Percentiles rank a stretch among this genome's conserved stretches.
phyloP scores from a whole-genome alignment of 331 rosid genomes.

The Saraca asoca region DNA sequence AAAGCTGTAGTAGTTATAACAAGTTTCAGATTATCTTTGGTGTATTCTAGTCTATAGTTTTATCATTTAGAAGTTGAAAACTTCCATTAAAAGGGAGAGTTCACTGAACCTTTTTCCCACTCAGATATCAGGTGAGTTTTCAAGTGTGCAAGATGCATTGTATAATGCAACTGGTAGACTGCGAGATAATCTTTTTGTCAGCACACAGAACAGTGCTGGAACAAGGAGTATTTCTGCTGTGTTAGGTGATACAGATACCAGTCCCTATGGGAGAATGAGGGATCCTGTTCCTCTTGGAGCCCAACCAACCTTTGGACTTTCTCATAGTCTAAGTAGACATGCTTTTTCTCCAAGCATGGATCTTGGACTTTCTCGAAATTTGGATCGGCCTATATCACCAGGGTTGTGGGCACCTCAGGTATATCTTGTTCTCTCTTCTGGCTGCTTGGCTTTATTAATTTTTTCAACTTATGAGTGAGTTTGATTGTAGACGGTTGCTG shows the following conservation, averaged over 20 bases:
- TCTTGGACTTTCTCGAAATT: slow-evolving; percentile 53
- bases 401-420: slow-evolving; percentile 72
- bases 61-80: too few species aligned
- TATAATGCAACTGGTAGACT: slow-evolving; percentile 90
- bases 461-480: slow-evolving; percentile 2
- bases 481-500: slow-evolving; percentile 60
- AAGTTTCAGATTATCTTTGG: too few species aligned
- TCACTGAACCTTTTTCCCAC: slow-evolving; percentile 6
- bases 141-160: slow-evolving; percentile 93
- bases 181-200: slow-evolving; percentile 75
- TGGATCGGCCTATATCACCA: slow-evolving; percentile 71
- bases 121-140: slow-evolving; percentile 83
- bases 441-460: slow-evolving; percentile 13
- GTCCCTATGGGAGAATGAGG: slow-evolving; percentile 64
- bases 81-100: too few species aligned
- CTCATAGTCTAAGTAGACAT: slow-evolving; percentile 51
- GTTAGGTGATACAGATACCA: slow-evolving; percentile 46
- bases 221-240: slow-evolving; percentile 55
- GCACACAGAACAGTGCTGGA: slow-evolving; percentile 56
- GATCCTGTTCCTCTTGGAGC: slow-evolving; percentile 54
- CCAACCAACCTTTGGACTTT: slow-evolving; percentile 47
- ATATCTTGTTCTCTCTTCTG: slow-evolving; percentile 33
- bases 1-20: too few species aligned
- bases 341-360: slow-evolving; percentile 54
- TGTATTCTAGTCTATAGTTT: too few species aligned